Evolutionary conservation across 768 basidiomycete species (phyloP).

Genomic region (Hydnomerulius pinastri): DNA sequence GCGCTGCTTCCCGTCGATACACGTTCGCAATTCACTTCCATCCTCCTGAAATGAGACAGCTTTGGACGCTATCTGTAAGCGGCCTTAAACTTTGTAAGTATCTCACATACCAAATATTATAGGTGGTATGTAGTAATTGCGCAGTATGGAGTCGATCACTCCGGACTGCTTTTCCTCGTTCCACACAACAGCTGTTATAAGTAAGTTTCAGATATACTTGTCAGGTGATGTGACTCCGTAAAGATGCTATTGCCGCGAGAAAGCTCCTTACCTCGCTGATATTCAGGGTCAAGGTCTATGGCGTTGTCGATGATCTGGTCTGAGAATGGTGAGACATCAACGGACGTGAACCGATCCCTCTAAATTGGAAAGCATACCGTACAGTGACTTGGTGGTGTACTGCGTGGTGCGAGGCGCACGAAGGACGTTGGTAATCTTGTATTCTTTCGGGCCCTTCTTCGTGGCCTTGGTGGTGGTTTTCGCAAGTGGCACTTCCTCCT

Average conservation of each 20-base stretch:
- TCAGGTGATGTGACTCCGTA: neutral
- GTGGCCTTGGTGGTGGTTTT: constrained; percentile 17
- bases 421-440: constrained; percentile 34
- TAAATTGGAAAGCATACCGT: constrained; percentile 37
- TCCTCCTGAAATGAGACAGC: constrained; percentile 42
- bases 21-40: constrained; percentile 47
- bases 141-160: constrained; percentile 64
- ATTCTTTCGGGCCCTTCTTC: constrained; percentile 32
- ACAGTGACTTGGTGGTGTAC: constrained; percentile 45
- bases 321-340: constrained; percentile 21
- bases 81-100: neutral
- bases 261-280: constrained; percentile 55
- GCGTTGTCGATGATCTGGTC: constrained; percentile 47
- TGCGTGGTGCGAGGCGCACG: constrained; percentile 39
- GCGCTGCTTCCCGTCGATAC: constrained; percentile 76
- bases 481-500: constrained; percentile 34
- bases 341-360: neutral
- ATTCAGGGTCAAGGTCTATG: constrained; percentile 64
- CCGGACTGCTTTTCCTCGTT: constrained; percentile 56
- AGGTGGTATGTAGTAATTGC: constrained; percentile 68
- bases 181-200: constrained; percentile 63
- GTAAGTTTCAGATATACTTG: neutral
- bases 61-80: constrained; percentile 19
- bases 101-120: constrained; percentile 57
- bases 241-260: neutral